Base-by-base conservation (phyloP, 164 flowering plant species). In the Echeveria elegans region DNA sequence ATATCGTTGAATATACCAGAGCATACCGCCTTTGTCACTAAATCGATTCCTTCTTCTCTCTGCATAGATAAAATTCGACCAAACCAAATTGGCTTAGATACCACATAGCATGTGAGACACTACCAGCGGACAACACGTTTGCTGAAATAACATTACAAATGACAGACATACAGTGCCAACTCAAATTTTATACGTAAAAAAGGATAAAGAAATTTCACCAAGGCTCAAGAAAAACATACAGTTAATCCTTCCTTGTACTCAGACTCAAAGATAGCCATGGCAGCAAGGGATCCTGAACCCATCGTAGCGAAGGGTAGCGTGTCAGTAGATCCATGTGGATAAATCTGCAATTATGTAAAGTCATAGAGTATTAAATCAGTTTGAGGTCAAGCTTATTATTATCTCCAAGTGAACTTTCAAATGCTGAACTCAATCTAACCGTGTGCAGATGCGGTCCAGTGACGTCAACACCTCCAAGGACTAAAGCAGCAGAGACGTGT, bases 231-330 rank as follows among this genome's bases (percentile, higher is more conserved):
- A 32, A 6, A 66, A 82, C 97, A 87, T 82, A 91, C 97, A 73
- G 83, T 87, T 32, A 94, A 70, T 70, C 90, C 95, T 78, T 94
- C 99, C 48, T 64, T 80, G 72, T 89, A 94, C 70, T 83, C 85
- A 32, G 96, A 85, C 69, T 91, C 99, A 74, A 94, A 94, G 15
- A 94, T 70, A 24, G 96, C 77, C 99, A 94, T 94, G 26, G 97
- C 99, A 73, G 99, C 99, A 50, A 92, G 90, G 48, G 98, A 92
- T 72, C 98, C 97, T 40, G 96, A 93, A 52, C 97, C 98, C 97
- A 89, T 94, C 36, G 99, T 94, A 4, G 99, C 99, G 80, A 79
- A 94, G 56, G 99, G 99, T 38, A 94, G 78, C 0, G 96, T 86
- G 78, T 94, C 97, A 60, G 96, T 89, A 40, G 99, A 94, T 65